These are phyloP conservation scores for Alliaria petiolata DNA, from an alignment of 345 rosid species.

Conservation along the genomic window DNA sequence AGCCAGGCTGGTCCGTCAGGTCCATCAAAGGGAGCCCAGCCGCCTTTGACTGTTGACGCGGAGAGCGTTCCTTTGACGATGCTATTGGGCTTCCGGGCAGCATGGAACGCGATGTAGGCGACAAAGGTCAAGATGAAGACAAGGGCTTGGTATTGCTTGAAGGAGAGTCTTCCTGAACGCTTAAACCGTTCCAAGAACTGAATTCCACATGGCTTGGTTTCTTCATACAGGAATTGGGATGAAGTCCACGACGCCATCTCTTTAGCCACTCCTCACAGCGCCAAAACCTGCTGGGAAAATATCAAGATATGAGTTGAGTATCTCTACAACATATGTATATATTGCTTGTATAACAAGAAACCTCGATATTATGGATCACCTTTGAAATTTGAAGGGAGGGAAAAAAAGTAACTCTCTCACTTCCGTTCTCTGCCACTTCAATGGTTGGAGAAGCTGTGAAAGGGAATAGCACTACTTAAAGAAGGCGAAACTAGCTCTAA, in stretches of 20 bases:
- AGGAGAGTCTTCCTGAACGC: conserved; percentile 53
- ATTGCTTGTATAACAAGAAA: neutral
- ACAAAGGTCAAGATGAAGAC: conserved; percentile 76
- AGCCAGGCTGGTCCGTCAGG: conserved; percentile 68
- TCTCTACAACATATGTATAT: neutral
- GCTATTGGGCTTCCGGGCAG: conserved; percentile 81
- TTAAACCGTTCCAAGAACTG: conserved; percentile 48
- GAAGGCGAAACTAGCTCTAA: conserved; percentile 3
- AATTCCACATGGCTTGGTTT: conserved; percentile 66
- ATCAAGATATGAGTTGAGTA: neutral
- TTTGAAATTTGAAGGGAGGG: neutral
- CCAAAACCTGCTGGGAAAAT: conserved; percentile 24
- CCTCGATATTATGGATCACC: neutral
- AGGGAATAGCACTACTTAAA: conserved; percentile 8
- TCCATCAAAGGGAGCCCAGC: conserved; percentile 88
- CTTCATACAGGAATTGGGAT: conserved; percentile 33
- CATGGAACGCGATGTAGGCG: conserved; percentile 77
- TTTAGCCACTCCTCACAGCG: neutral
- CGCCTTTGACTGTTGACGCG: conserved; percentile 53
- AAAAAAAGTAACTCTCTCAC: neutral
- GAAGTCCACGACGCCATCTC: conserved; percentile 37
- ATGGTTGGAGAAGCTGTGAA: conserved; percentile 10
- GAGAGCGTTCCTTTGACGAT: conserved; percentile 88
- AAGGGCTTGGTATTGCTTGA: conserved; percentile 61
- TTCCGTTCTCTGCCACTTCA: neutral